Evolutionary conservation across 1,284 basidiomycete genomes (phyloP), one percentile per base, ranked within the genome.

Genomic region (Ganoderma boninense): DNA sequence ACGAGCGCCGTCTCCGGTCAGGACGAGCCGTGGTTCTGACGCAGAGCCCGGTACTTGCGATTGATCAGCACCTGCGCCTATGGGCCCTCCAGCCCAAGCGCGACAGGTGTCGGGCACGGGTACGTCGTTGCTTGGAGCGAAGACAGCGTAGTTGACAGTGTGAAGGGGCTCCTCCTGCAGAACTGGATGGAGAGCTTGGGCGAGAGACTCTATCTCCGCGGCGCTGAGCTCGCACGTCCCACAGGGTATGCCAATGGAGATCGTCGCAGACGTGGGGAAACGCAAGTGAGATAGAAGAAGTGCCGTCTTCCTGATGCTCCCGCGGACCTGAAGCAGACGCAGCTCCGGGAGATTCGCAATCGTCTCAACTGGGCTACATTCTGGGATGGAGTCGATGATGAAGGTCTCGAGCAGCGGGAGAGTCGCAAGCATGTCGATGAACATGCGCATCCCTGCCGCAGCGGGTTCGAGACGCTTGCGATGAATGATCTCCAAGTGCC

Each of bases 401-500:
- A 62, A 26, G 38, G 42, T 44, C 40, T 62, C 60, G 60, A 62
- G 60, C n/a, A 62, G 60, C 3, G 60, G 60, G 6, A 62, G 38
- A 14, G 60, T 62, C 5, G 60, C 23, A n/a, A 62, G n/a, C 60
- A 44, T 62, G 11, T 62, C 60, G 60, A 62, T 40, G 60, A 62
- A 44, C 42, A 62, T 44, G 38, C 38, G 42, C 38, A 62, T 62
- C 2, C 60, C 60, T n/a, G 23, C 42, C n/a, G 40, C 60, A 8
- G 40, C 60, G 38, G 60, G 60, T 42, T 62, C 60, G 23, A 62
- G 60, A n/a, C 60, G 60, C 62, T 64, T 29, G 23, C 66, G n/a
- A 16, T 65, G 49, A 20, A 56, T 43, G 35, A 70, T 65, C 26
- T 65, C 66, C 13, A 70, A 64, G n/a, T 68, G 66, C 13, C 64